A percentile compares a stretch with the other conserved stretches of the same genome.
Conservation (phyloP, 108 stramenopile genomes). For the Conticribra guillardii region DNA sequence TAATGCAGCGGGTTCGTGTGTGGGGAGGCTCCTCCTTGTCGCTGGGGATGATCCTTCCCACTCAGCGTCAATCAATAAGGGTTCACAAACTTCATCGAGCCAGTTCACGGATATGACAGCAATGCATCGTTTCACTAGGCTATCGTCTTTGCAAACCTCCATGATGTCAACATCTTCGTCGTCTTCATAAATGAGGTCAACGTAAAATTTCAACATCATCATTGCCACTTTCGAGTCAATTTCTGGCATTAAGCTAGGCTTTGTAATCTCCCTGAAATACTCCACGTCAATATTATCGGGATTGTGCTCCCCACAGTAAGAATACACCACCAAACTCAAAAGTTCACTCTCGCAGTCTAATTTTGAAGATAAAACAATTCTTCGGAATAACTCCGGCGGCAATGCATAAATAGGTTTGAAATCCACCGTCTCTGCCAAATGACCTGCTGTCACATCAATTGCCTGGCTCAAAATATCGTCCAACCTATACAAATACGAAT, state of each 20-base stretch:
- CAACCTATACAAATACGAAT: slow-evolving; percentile 38
- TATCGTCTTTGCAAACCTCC: slow-evolving; percentile 39
- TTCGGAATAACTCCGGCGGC: slow-evolving; percentile 39
- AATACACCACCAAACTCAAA: slow-evolving; percentile 50
- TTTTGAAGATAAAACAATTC: slow-evolving; percentile 30
- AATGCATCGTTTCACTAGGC: slow-evolving; percentile 42
- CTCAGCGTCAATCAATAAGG: slow-evolving; percentile 40
- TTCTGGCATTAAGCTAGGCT: slow-evolving; percentile 37
- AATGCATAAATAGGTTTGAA: slow-evolving; percentile 48
- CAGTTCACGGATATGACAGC: slow-evolving; percentile 34
- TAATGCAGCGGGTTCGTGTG: slow-evolving; percentile 33
- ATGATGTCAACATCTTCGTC: slow-evolving; percentile 44
- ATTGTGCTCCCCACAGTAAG: slow-evolving; percentile 52
- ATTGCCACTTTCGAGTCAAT: slow-evolving; percentile 43
- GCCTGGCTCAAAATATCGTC: slow-evolving; percentile 43
- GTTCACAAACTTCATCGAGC: slow-evolving; percentile 40
- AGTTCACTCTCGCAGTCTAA: slow-evolving; percentile 46
- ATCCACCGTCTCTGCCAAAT: slow-evolving; percentile 39
- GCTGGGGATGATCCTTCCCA: slow-evolving; percentile 18
- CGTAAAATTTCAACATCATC: slow-evolving; percentile 49
- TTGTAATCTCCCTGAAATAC: slow-evolving; percentile 51
- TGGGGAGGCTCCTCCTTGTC: slow-evolving; percentile 6
- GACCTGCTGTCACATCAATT: slow-evolving; percentile 47
- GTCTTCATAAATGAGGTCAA: slow-evolving; percentile 36
- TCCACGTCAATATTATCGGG: slow-evolving; percentile 46